These are phyloP conservation scores for Verticillium tricorpus DNA, from an alignment of 2,329 filamentous ascomycete species.

Conservation along the genomic window DNA sequence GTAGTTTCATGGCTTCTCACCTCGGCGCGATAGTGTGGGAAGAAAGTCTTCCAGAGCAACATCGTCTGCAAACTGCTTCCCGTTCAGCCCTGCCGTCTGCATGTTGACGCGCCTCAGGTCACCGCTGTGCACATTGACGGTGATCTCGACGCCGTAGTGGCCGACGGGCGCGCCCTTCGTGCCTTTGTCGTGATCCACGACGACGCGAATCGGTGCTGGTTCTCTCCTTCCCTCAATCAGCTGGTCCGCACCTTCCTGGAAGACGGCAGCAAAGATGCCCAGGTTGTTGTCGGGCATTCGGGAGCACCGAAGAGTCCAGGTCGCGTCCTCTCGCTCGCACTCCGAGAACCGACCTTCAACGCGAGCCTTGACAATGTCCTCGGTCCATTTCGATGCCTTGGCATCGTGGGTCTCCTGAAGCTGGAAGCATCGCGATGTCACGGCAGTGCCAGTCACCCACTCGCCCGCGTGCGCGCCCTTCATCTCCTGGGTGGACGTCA, in stretches of 20 bases:
- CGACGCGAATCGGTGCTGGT: slow-evolving; percentile 64
- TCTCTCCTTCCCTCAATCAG: slow-evolving; percentile 60
- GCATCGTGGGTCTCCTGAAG: slow-evolving; percentile 74
- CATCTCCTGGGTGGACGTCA: slow-evolving; percentile 61
- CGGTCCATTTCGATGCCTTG: slow-evolving; percentile 69
- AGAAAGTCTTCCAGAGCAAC: slow-evolving; percentile 69
- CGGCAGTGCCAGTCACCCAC: slow-evolving; percentile 41
- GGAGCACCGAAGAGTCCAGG: slow-evolving; percentile 74
- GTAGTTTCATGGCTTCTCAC: slow-evolving; percentile 38
- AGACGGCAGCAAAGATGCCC: slow-evolving; percentile 62
- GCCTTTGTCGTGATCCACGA: slow-evolving; percentile 66
- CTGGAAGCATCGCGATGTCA: slow-evolving; percentile 64
- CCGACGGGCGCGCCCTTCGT: slow-evolving; percentile 62
- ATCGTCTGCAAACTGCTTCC: slow-evolving; percentile 69
- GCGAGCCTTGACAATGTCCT: slow-evolving; percentile 82
- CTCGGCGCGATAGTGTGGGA: slow-evolving; percentile 67
- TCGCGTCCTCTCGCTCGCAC: slow-evolving; percentile 71
- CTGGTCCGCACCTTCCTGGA: slow-evolving; percentile 63
- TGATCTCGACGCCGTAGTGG: slow-evolving; percentile 67
- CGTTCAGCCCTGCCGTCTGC: slow-evolving; percentile 59
- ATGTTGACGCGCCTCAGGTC: slow-evolving; percentile 47
- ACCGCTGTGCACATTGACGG: slow-evolving; percentile 55
- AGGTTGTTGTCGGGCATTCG: slow-evolving; percentile 57
- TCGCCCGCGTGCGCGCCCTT: slow-evolving; percentile 47
- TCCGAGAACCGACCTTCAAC: slow-evolving; percentile 84